Base-by-base conservation (phyloP, 805 yeast species). In the Ogataea populi-albae region DNA sequence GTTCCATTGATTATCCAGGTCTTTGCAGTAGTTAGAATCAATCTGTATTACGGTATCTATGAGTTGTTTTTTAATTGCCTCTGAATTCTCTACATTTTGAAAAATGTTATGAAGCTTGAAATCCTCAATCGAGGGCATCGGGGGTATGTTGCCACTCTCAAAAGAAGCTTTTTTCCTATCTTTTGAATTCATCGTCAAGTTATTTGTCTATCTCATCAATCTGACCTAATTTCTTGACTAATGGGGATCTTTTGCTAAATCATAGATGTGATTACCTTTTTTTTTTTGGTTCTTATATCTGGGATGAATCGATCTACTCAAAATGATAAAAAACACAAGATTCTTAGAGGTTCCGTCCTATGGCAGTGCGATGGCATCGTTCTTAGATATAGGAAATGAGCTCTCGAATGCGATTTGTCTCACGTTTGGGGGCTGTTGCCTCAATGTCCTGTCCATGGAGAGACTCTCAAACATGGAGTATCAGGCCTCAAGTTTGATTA, bases 381-480 rank as follows among this genome's bases (percentile, higher is more conserved):
- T 23, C 15, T 30, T 30, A 11, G 40, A 30, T 35, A 36, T 36
- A 25, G 21, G 21, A 26, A 35, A 23, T 36, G 12, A 22, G 23
- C 17, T 15, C n/a, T n/a, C n/a, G n/a, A n/a, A n/a, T n/a, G 37
- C 37, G 18, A 30, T 53, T 23, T 33, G 41, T 3, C 39, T 74
- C 21, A 74, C 81, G 9, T 77, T 81, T 50, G 83, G 85, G 0
- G 87, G 89, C 3, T 83, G 93, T 54, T 84, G 93, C 53, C 62
- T 77, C 21, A 84, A 81, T 54, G 88, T 80, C 19, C 63, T 74
- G 39, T 68, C 83, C 1, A 59, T 83, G 33, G 93, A 84, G 53
- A 54, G 65, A 17, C 59, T 82, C 12, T 56, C 81, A 2, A 52
- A 55, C 17, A 38, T 46, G 10, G 50, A 61, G 17, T 52, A 72